Evolutionary conservation across 805 yeast genomes (phyloP).

Genomic region (Saccharomyces paradoxus): DNA sequence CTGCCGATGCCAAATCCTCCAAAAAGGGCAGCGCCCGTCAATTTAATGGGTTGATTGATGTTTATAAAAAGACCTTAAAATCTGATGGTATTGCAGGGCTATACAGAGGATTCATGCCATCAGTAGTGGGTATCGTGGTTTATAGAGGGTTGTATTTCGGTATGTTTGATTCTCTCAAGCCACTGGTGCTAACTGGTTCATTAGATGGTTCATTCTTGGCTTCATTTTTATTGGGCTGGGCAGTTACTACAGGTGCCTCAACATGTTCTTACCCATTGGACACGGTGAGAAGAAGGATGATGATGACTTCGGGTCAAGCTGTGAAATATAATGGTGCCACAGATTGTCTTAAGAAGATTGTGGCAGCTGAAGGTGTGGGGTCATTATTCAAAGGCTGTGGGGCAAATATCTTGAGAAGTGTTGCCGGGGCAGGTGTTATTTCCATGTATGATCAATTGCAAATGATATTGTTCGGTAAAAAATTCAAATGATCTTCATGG

Average conservation of each 20-base stretch:
- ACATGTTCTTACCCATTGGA: slow-evolving; percentile 96
- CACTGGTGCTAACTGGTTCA: slow-evolving; percentile 82
- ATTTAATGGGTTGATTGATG: slow-evolving; percentile 90
- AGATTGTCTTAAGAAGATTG: slow-evolving; percentile 80
- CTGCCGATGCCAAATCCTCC: slow-evolving; percentile 88
- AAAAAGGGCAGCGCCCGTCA: slow-evolving; percentile 74
- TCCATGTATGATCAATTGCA: slow-evolving; percentile 93
- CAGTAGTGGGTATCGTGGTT: slow-evolving; percentile 87
- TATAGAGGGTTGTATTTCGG: slow-evolving; percentile 98
- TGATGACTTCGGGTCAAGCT: slow-evolving; percentile 97
- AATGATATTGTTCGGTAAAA: slow-evolving; percentile 85
- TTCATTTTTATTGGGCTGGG: slow-evolving; percentile 90
- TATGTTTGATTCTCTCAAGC: slow-evolving; percentile 88
- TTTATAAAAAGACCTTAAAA: slow-evolving; percentile 85
- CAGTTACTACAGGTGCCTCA: slow-evolving; percentile 92
- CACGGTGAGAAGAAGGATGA: slow-evolving; percentile 97
- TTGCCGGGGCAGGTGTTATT: slow-evolving; percentile 97
- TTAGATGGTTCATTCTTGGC: slow-evolving; percentile 86
- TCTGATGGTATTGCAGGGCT: slow-evolving; percentile 93
- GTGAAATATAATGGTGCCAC: slow-evolving; percentile 87
- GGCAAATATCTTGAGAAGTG: slow-evolving; percentile 98
- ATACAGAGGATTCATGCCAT: slow-evolving; percentile 96
- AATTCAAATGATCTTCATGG: slow-evolving; percentile 48
- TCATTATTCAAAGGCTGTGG: slow-evolving; percentile 96
- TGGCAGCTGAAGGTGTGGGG: slow-evolving; percentile 80